A percentile compares a stretch with the other conserved stretches of the same genome.
Evolutionary conservation across 2,329 filamentous ascomycete genomes (phyloP).

Genomic region (Phyllosticta ampelicida): DNA sequence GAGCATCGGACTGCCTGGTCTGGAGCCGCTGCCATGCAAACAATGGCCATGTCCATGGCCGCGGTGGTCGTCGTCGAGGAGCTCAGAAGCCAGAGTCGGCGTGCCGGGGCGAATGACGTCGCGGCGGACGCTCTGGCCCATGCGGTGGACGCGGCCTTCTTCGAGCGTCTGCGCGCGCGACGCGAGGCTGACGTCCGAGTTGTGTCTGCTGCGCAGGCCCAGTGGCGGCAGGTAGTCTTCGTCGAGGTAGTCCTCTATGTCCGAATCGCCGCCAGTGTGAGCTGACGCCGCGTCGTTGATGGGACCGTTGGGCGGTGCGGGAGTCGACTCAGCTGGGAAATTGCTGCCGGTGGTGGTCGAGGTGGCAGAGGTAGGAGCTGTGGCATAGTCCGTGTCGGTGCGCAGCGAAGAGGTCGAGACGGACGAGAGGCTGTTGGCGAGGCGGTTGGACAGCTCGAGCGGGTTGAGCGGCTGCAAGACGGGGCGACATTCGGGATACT

Average conservation of each 20-base stretch:
- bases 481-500: slow-evolving; percentile 79
- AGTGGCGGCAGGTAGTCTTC: slow-evolving; percentile 21
- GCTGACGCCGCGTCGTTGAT: background rate
- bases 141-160: slow-evolving; percentile 59
- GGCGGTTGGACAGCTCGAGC: slow-evolving; percentile 16
- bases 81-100: background rate
- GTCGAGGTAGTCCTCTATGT: slow-evolving; percentile 27
- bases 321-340: background rate
- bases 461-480: slow-evolving; percentile 17
- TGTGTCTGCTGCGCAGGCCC: slow-evolving; percentile 45
- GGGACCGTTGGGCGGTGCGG: slow-evolving; percentile 9
- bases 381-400: slow-evolving; percentile 15
- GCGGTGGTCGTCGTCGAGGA: background rate
- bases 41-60: background rate
- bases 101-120: slow-evolving; percentile 43
- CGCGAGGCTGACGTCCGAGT: slow-evolving; percentile 57
- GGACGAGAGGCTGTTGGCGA: slow-evolving; percentile 21
- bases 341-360: slow-evolving; percentile 13
- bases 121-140: slow-evolving; percentile 55
- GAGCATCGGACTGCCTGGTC: slow-evolving; percentile 15
- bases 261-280: slow-evolving; percentile 22
- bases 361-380: slow-evolving; percentile 17
- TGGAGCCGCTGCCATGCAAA: slow-evolving; percentile 10
- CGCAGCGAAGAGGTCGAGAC: slow-evolving; percentile 15
- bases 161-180: slow-evolving; percentile 54